phyloP scores from a whole-genome alignment of 176 grass and related monocot species.

The Zea luxurians region DNA sequence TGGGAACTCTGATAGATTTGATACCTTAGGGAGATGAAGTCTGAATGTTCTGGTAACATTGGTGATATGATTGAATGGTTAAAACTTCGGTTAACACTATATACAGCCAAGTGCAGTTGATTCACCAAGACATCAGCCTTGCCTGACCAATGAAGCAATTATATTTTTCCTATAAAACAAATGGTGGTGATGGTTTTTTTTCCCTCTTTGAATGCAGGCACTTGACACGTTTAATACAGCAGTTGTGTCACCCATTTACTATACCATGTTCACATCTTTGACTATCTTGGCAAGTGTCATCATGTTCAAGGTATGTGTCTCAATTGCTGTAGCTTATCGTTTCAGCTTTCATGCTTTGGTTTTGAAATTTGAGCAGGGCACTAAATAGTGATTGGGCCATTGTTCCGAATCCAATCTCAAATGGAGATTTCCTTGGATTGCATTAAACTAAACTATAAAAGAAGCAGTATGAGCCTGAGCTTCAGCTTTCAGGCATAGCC shows the following conservation, averaged over 20 bases:
- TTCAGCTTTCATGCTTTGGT: background rate
- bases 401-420: slow-evolving; percentile 2
- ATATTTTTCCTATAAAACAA: background rate
- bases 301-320: slow-evolving; percentile 76
- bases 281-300: slow-evolving; percentile 84
- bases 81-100: background rate
- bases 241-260: slow-evolving; percentile 82
- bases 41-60: background rate
- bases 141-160: background rate
- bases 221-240: slow-evolving; percentile 75
- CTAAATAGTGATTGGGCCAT: slow-evolving; percentile 13
- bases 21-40: background rate
- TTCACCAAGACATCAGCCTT: background rate
- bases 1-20: background rate
- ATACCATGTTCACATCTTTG: slow-evolving; percentile 77
- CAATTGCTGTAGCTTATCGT: background rate
- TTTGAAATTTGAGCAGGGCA: background rate
- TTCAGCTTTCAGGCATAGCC: background rate
- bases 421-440: background rate
- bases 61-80: background rate
- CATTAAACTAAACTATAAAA: background rate
- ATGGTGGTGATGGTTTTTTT: background rate
- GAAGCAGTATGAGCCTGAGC: background rate
- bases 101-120: background rate
- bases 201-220: slow-evolving; percentile 32